Base-by-base conservation (phyloP, 306 rosid genomes). In the Sophora flavescens region DNA sequence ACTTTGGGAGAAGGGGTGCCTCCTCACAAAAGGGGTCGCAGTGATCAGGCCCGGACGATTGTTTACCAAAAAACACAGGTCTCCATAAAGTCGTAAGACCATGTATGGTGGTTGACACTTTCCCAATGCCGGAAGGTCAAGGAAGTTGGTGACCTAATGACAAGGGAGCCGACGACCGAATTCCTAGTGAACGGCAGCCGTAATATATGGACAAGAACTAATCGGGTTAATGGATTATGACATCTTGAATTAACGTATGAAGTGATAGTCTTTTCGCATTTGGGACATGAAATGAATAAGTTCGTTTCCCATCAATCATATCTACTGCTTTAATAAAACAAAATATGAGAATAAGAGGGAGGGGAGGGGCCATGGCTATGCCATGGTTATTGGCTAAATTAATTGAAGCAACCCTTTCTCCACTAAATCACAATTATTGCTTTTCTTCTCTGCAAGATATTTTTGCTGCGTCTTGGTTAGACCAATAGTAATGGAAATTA, bases 221-320 rank as follows among this genome's bases (percentile, higher is more conserved):
- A 61, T 53, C 32, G 3, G 18, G 63, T 13, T 39, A 53, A 53
- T 52, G 64, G 74, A 77, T 57, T 44, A 45, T 54, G 80, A 76
- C 80, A 65, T 36, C 10, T 28, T 32, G 80, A 66, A 56, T 66
- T 53, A 53, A 8, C 26, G 35, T 65, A 66, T 76, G 74, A 76
- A 54, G 58, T 66, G 80, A 64, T 76, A 64, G 80, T 52, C 30
- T 14, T 22, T 48, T 74, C 50, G 7, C 22, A 61, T 53, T 17
- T 66, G 50, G 60, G 65, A 36, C 76, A 68, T 4, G 81, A 58
- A 76, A 54, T 57, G 59, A 54, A 65, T 59, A 36, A 33, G 13
- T 48, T 68, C 61, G 33, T 78, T 78, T 59, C 81, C 18, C 69
- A 78, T 68, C 76, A 77, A 58, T 68, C 76, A 64, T 64, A 57